Evolutionary conservation across 192 early-diverging fungal species (phyloP), one percentile per base, ranked within the genome.

Genomic region (Gonapodya prolifera): DNA sequence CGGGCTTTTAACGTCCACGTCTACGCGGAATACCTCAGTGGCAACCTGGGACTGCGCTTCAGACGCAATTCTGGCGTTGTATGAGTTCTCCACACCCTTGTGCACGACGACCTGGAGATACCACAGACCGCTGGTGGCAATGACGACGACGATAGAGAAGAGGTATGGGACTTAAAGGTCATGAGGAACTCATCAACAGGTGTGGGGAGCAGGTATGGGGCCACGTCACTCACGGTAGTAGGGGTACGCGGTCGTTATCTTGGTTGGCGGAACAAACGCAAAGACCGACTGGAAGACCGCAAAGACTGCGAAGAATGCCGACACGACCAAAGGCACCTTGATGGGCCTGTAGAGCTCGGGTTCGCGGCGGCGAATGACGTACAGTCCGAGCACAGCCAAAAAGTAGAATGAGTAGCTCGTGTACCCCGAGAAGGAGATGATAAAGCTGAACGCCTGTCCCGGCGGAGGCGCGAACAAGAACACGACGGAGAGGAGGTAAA

Each of bases 381-480:
- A 81, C 0, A 87, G 81, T 0, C 90, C 90, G 16, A 85, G 81
- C 0, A 89, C 83, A 0, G 89, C 81, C 32, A 85, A 76, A 0
- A 84, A 86, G 77, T 90, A 89, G 79, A 91, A 88, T 78, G 87
- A 82, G 83, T 85, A 88, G 23, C 85, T 86, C 16, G 88, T 87
- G 81, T 89, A 91, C 36, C 84, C 82, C n/a, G 82, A 80, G 74
- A 90, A 80, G 79, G 89, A 83, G 45, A 90, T 81, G 8, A 91
- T 77, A 33, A 91, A 86, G 70, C 88, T 87, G 77, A 89, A 91
- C n/a, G 85, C 87, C 61, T 85, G 81, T 18, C 84, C 85, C 0
- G 88, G 83, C 30, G 87, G 89, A 69, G 85, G 88, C 0, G 86
- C 87, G 29, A 89, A 75, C 73, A 87, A 76, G 69, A 86, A 84